phyloP scores from a whole-genome alignment of 345 rosid species.

The Triadica sebifera region DNA sequence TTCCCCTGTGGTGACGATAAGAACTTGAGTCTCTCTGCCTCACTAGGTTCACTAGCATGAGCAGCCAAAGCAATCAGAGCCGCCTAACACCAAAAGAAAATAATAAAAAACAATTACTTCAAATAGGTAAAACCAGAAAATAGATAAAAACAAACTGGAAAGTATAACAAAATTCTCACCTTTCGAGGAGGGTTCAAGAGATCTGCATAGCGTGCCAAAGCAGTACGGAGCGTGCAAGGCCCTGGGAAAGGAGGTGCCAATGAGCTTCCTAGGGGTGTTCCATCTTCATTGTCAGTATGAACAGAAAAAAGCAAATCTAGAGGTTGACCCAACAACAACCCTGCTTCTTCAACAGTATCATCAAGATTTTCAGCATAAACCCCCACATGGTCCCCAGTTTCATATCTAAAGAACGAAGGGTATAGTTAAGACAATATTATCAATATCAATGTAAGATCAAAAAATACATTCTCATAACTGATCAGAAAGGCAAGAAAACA shows the following conservation, averaged over 20 bases:
- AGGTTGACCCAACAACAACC: slow-evolving; percentile 61
- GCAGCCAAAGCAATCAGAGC: slow-evolving; percentile 88
- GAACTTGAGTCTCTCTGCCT: slow-evolving; percentile 48
- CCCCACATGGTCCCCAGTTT: slow-evolving; percentile 70
- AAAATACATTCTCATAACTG: not conserved
- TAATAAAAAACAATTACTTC: slow-evolving; percentile 2
- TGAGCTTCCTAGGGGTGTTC: slow-evolving; percentile 58
- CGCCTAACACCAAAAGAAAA: slow-evolving; percentile 43
- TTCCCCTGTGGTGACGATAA: slow-evolving; percentile 30
- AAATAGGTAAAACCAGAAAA: slow-evolving; percentile 2
- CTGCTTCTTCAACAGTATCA: slow-evolving; percentile 77
- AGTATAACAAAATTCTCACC: slow-evolving; percentile 36
- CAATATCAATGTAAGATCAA: not conserved
- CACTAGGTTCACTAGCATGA: slow-evolving; percentile 80
- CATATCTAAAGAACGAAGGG: slow-evolving; percentile 51
- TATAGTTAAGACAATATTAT: not conserved
- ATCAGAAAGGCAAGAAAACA: not conserved
- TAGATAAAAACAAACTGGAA: slow-evolving; percentile 3
- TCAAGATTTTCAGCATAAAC: slow-evolving; percentile 67
- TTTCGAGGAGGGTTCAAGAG: slow-evolving; percentile 77
- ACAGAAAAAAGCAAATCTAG: slow-evolving; percentile 70
- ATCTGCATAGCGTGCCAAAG: slow-evolving; percentile 70
- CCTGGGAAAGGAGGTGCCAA: slow-evolving; percentile 77
- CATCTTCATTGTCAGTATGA: slow-evolving; percentile 73
- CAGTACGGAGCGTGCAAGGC: slow-evolving; percentile 71